Base-by-base conservation (phyloP, 1,139 yeast species). In the Candida anutae region DNA sequence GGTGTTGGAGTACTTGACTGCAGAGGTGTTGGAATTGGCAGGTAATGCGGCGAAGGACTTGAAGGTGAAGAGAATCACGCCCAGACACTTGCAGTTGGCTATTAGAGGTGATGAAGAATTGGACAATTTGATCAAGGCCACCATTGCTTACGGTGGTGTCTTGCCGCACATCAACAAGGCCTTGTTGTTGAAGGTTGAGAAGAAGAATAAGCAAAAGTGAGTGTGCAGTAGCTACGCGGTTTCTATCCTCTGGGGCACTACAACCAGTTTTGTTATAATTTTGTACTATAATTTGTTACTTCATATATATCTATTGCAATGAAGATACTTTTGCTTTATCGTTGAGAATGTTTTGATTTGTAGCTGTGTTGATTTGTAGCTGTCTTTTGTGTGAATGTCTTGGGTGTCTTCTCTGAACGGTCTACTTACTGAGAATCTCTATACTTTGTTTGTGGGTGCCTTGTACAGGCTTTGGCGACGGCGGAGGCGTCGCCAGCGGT, bases 131-230 rank as follows among this genome's bases (percentile, higher is more conserved):
- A 84, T 93, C 50, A 82, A 84, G 57, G 99, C 97, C 42, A 93
- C 98, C 36, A 93, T 93, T 58, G 97, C 99, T 28, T 88, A 82
- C 50, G 99, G 99, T 66, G 98, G 99, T 77, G 99, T 93, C 34
- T 72, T 90, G 66, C 99, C 99, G 32, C 96, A 88, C 53, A 85
- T 88, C 56, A 88, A 87, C 68, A 85, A 87, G 67, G 95, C 95
- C 33, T 73, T 87, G 50, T 68, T 88, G 57, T 74, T 87, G 62
- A 88, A 88, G 72, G 95, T 84, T 32, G 96, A 87, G 62, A 77
- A 82, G 70, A 80, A 80, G 65, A n/a, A n/a, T n/a, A 42, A 40
- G 30, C 62, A 59, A 48, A n/a, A n/a, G n/a, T n/a, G n/a, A n/a
- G n/a, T n/a, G n/a, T n/a, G n/a, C n/a, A n/a, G n/a, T n/a, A n/a